Conservation (phyloP, 495 filamentous ascomycete species). For the Zalerion maritima region DNA sequence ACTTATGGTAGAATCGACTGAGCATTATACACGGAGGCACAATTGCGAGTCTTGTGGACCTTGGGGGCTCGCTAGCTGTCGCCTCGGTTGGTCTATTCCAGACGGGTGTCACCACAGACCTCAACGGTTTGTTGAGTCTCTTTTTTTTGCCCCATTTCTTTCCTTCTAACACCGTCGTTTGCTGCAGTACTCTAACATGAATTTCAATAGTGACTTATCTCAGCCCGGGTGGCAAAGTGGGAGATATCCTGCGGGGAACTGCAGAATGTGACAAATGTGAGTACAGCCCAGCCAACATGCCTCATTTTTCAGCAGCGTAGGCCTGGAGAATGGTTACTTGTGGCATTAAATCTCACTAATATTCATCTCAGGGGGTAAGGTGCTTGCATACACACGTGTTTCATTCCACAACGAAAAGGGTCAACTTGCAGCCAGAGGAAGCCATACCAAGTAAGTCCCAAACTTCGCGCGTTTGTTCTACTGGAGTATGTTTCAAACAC, state of each 20-base stretch:
- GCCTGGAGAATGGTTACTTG: background rate
- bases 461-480: too few relatives aligned
- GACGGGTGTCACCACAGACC: conserved; percentile 85
- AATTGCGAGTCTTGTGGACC: conserved; percentile 89
- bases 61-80: conserved; percentile 86
- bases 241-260: conserved; percentile 55
- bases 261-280: conserved; percentile 77
- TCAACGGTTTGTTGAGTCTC: conserved; percentile 48
- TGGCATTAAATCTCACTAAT: conserved; percentile 1
- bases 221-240: conserved; percentile 65
- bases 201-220: conserved; percentile 70
- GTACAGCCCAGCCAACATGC: conserved; percentile 4
- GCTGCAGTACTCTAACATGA: conserved; percentile 2
- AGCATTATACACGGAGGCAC: conserved; percentile 88
- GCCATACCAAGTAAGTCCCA: conserved; percentile 83
- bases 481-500: too few relatives aligned
- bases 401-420: conserved; percentile 63
- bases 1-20: conserved; percentile 55
- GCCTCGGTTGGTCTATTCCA: conserved; percentile 77
- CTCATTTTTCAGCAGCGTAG: too few relatives aligned
- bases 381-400: conserved; percentile 75
- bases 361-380: conserved; percentile 62
- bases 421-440: conserved; percentile 72
- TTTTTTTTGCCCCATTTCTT: conserved; percentile 1
- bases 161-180: background rate